Base-by-base conservation (phyloP, 2,329 filamentous ascomycete species). In the Fusarium circinatum region DNA sequence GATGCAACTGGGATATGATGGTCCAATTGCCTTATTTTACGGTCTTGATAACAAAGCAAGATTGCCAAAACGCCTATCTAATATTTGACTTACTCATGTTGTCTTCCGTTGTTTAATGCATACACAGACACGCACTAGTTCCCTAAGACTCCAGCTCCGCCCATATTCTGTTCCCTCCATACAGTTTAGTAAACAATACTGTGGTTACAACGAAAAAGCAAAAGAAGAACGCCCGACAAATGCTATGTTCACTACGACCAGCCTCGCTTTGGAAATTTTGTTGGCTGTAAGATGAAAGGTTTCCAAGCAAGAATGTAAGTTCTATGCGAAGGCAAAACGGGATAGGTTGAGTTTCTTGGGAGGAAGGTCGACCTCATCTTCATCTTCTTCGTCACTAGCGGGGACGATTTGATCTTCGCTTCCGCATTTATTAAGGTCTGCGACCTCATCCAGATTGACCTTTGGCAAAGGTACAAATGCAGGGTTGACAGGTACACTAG, bases 351-450 rank as follows among this genome's bases (percentile, higher is more conserved):
- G 77, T 45, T 82, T 84, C 55, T 73, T 82, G 12, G 80, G 73
- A 4, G 75, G 75, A 13, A 70, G 70, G 7, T 80, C 79, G 5
- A 78, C 73, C 39, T 85, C 84, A 15, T 79, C 71, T 12, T 86
- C 85, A 24, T 83, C 82, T 62, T 87, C 86, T 24, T 75, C 85
- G 66, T 87, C 86, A 68, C 87, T 89, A 77, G 87, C 87, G 32
- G 86, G 85, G 20, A 87, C 79, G 69, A 90, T 85, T 62, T 88
- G 84, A 64, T 91, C 89, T 76, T 91, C 89, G 75, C 89, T 90
- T 20, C 89, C 89, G 56, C 78, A 78, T 59, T 75, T 78, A 73
- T 89, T 87, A 47, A 90, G 78, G 5, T 86, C 85, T 73, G 86
- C 86, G 8, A 90, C 83, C 74, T 90, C 88, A 13, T 82, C 82